phyloP scores from a whole-genome alignment of 208 protist species.

The Trypanosoma scelopori region DNA sequence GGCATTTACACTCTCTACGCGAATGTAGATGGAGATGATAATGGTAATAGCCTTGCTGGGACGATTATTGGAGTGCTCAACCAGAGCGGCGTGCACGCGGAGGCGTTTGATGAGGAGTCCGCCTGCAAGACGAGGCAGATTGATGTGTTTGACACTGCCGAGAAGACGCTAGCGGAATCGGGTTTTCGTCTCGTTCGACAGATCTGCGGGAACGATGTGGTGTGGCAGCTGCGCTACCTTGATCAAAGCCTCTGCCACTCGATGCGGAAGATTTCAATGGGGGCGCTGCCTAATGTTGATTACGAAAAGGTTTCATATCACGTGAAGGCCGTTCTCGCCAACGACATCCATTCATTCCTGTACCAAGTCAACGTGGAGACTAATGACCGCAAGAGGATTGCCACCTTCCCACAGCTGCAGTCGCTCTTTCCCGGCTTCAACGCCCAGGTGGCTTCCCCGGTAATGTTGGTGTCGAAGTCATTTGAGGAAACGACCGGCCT shows the following conservation, averaged over 20 bases:
- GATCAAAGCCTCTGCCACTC: constrained; percentile 56
- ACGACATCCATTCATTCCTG: constrained; percentile 46
- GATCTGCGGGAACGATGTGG: constrained; percentile 26
- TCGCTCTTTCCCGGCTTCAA: constrained; percentile 79
- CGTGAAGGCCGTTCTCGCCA: constrained; percentile 40
- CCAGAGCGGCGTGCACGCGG: constrained; percentile 6
- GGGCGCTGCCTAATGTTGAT: constrained; percentile 81
- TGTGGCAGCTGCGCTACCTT: constrained; percentile 63
- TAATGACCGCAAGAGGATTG: constrained; percentile 56
- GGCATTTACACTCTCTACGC: constrained; percentile 43
- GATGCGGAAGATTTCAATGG: constrained; percentile 63
- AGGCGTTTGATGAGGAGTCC: background rate
- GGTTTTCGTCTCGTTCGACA: constrained; percentile 68
- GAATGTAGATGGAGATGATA: constrained; percentile 18
- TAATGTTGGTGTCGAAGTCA: constrained; percentile 28
- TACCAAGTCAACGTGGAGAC: constrained; percentile 60
- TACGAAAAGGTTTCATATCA: constrained; percentile 65
- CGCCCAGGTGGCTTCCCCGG: constrained; percentile 27
- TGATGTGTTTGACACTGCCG: constrained; percentile 59
- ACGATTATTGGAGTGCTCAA: constrained; percentile 8
- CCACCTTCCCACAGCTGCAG: constrained; percentile 66
- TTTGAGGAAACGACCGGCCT: constrained; percentile 25
- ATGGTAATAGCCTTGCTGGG: constrained; percentile 30
- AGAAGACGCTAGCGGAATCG: constrained; percentile 21
- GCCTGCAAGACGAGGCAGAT: constrained; percentile 26